Evolutionary conservation across 2,329 filamentous ascomycete genomes (phyloP), one percentile per base, ranked within the genome.

Genomic region (Curvularia hawaiiensis): DNA sequence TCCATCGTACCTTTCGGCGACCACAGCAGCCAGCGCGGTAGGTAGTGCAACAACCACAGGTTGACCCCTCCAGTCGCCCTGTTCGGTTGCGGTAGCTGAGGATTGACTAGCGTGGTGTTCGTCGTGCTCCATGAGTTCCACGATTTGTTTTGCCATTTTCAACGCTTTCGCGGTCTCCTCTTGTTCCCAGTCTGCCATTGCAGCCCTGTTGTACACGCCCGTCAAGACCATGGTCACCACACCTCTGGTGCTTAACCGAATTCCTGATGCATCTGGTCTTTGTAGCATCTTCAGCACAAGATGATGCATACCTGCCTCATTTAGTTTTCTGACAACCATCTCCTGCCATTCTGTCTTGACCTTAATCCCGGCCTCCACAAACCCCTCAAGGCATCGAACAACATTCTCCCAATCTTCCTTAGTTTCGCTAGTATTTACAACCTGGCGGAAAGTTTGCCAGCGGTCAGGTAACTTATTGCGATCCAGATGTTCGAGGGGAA

Each of bases 11-110:
- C 68, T 72, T 50, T 75, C 71, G 3, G 76, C 77, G 44, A 74
- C 67, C 5, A 78, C 70, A 28, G 79, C 79, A 18, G 76, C 72
- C 66, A 82, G 59, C 64, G 80, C 79, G 6, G 81, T 66, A 50
- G 78, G 76, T 28, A 77, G 58, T n/a, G 76, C 79, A 33, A 82
- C 68, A 4, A 79, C 72, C 4, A 68, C 65, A 1, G 79, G 77
- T 44, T 68, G 62, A 8, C 67, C 55, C 43, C 67, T 66, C 48
- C 59, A 61, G 26, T 70, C 54, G 54, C 68, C 51, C 73, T 70
- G 4, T n/a, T 49, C 24, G 26, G 22, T 16, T 44, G 7, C 56
- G 58, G 22, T 2, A 18, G 16, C 18, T 8, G 11, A 14, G 4
- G 31, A 20, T 18, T 39, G 10, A 28, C 44, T 63, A 63, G 10